phyloP scores from a whole-genome alignment of 2,329 filamentous ascomycete genomes.

The Leptosphaerulina australis region DNA sequence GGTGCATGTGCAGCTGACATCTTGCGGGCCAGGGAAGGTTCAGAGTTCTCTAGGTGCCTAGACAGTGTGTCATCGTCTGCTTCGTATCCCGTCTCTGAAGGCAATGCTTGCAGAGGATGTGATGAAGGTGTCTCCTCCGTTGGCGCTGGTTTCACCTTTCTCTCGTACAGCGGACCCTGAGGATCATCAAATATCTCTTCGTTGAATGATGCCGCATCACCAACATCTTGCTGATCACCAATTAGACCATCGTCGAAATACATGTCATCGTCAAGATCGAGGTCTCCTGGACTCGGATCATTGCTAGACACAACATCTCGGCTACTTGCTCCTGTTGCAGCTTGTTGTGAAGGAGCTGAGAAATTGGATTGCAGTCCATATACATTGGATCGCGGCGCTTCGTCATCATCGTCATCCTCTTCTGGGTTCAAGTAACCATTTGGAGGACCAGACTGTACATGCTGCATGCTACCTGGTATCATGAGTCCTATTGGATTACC shows the following conservation, averaged over 20 bases:
- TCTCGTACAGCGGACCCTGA: conserved; percentile 56
- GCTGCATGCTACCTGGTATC: conserved; percentile 34
- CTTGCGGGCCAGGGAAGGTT: conserved; percentile 62
- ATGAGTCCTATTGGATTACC: conserved; percentile 45
- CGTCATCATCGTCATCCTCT: conserved; percentile 15
- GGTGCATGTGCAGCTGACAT: conserved; percentile 43
- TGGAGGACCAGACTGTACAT: conserved; percentile 9
- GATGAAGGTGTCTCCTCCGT: conserved; percentile 25
- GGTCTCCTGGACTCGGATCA: conserved; percentile 12
- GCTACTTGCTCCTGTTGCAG: background rate
- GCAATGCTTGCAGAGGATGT: conserved; percentile 22
- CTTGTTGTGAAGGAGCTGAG: background rate
- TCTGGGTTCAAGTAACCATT: conserved; percentile 7
- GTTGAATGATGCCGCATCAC: conserved; percentile 66
- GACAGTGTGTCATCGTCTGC: conserved; percentile 42
- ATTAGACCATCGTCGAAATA: conserved; percentile 72
- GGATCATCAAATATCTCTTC: conserved; percentile 73
- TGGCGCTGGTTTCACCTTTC: conserved; percentile 41
- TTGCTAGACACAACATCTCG: conserved; percentile 12
- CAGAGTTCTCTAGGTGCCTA: conserved; percentile 33
- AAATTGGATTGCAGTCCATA: background rate
- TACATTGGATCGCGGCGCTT: conserved; percentile 18
- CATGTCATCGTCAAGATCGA: conserved; percentile 59
- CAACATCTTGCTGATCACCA: conserved; percentile 57
- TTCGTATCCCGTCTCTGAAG: conserved; percentile 39